phyloP scores from a whole-genome alignment of 1,284 basidiomycete genomes.

The Boletellus deceptivus region DNA sequence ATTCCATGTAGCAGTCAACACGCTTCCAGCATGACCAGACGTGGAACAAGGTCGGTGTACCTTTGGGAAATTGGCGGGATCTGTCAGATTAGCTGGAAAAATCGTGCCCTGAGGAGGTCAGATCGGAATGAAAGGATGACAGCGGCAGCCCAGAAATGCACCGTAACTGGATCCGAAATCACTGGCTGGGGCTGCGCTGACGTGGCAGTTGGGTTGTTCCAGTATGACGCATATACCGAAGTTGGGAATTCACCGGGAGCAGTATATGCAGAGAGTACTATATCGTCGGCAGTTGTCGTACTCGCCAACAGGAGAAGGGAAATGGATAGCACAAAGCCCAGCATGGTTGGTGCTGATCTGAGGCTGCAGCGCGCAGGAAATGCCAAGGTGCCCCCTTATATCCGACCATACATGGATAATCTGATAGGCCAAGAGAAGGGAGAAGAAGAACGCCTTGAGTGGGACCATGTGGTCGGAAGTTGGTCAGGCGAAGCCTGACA shows the following conservation, averaged over 20 bases:
- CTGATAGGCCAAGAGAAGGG: not conserved
- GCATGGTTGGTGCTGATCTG: constrained; percentile 10
- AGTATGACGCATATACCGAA: constrained; percentile 57
- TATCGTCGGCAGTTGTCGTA: constrained; percentile 15
- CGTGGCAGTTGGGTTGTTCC: constrained; percentile 66
- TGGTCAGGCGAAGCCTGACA: too few relatives aligned
- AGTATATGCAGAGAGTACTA: constrained; percentile 44
- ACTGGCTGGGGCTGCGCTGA: constrained; percentile 65
- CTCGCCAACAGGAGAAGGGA: constrained; percentile 11
- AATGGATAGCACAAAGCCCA: constrained; percentile 9
- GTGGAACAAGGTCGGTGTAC: constrained; percentile 20
- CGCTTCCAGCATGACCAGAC: constrained; percentile 1
- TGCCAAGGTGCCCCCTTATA: constrained; percentile 11
- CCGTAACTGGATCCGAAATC: constrained; percentile 62
- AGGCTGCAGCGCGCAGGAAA: not conserved
- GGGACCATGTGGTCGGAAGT: not conserved
- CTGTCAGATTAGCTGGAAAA: constrained; percentile 56
- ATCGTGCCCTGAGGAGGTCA: constrained; percentile 41
- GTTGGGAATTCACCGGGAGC: constrained; percentile 63
- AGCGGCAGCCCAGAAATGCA: constrained; percentile 32
- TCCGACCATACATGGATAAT: not conserved
- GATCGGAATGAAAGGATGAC: constrained; percentile 3
- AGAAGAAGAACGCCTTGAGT: not conserved
- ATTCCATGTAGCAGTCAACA: not conserved
- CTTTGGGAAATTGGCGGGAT: constrained; percentile 55